Conservation (phyloP, 176 grass and related monocot species). For the Calamus simplicifolius region DNA sequence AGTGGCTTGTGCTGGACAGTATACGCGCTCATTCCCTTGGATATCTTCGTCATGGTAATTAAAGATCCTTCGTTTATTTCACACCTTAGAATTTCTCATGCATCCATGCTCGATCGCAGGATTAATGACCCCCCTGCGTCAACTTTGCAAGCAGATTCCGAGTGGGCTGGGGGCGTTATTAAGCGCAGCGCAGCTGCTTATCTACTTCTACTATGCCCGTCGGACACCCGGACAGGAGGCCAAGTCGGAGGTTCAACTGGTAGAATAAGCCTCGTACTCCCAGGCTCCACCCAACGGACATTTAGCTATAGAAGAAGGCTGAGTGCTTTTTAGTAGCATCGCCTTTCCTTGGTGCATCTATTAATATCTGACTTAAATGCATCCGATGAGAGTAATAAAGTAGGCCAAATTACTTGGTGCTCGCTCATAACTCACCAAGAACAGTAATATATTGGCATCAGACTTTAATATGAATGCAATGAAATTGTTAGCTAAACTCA, state of each 20-base stretch:
- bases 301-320: no score
- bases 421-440: no score
- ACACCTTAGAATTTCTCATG: no score
- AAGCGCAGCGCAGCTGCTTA: slow-evolving; percentile 44
- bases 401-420: no score
- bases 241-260: slow-evolving; percentile 29
- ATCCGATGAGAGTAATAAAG: no score
- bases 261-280: background rate
- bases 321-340: no score
- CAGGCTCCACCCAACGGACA: no score
- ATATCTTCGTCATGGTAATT: slow-evolving; percentile 46
- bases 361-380: no score
- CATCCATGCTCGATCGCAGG: background rate
- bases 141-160: slow-evolving; percentile 32
- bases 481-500: no score
- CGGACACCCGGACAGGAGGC: slow-evolving; percentile 24
- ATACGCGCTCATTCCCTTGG: slow-evolving; percentile 67
- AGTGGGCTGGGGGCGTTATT: slow-evolving; percentile 49
- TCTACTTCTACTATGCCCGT: slow-evolving; percentile 51
- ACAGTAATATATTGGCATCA: no score
- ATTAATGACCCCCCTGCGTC: background rate
- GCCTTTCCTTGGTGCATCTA: no score
- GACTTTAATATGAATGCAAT: no score
- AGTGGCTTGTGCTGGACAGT: slow-evolving; percentile 60
- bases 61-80: background rate